Conservation (phyloP, 2,329 filamentous ascomycete species). For the Aspergillus proliferans region DNA sequence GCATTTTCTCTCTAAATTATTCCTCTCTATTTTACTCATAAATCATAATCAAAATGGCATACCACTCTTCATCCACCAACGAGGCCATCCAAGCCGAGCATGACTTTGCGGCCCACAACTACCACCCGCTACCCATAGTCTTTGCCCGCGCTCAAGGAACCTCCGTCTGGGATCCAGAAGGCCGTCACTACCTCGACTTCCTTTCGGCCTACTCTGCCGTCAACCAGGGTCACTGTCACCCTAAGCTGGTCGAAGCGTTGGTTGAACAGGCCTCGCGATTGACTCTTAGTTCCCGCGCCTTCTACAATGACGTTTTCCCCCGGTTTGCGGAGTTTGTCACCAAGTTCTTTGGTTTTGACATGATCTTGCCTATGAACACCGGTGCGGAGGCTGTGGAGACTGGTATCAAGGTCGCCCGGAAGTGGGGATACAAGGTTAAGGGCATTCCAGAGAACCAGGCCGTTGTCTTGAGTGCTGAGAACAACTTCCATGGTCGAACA, state of each 20-base stretch:
- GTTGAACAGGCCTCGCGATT: slow-evolving; percentile 82
- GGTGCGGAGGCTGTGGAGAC: slow-evolving; percentile 95
- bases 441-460: slow-evolving; percentile 78
- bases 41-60: slow-evolving; percentile 35
- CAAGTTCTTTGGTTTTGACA: slow-evolving; percentile 85
- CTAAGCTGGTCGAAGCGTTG: slow-evolving; percentile 85
- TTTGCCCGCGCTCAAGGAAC: slow-evolving; percentile 80
- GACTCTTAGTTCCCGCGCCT: slow-evolving; percentile 88
- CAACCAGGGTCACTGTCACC: slow-evolving; percentile 97
- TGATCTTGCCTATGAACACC: slow-evolving; percentile 98
- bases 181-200: slow-evolving; percentile 92
- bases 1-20: slow-evolving; percentile 3
- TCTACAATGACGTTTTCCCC: slow-evolving; percentile 98
- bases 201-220: slow-evolving; percentile 96
- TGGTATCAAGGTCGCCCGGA: slow-evolving; percentile 88
- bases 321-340: slow-evolving; percentile 91
- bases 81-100: slow-evolving; percentile 75
- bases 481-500: slow-evolving; percentile 96
- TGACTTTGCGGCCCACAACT: slow-evolving; percentile 92
- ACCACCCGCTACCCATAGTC: slow-evolving; percentile 92
- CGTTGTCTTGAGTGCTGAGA: slow-evolving; percentile 71
- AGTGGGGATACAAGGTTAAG: slow-evolving; percentile 98
- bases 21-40: background rate
- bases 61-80: slow-evolving; percentile 72
- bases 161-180: slow-evolving; percentile 95